Evolutionary conservation across 1,139 yeast genomes (phyloP), one percentile per base, ranked within the genome.

Genomic region (Chernovozyma aurita): DNA sequence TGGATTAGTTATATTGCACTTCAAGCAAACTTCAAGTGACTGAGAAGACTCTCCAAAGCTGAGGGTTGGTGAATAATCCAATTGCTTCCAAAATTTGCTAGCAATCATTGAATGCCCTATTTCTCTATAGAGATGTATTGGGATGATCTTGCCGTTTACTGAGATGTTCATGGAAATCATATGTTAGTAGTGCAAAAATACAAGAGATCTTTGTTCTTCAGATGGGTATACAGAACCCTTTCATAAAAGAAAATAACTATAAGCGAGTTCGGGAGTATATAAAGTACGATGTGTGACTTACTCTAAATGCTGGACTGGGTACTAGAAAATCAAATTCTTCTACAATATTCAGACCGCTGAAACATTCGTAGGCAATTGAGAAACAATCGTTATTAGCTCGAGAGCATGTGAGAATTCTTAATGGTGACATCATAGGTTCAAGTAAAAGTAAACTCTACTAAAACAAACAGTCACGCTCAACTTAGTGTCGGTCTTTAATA

Each of bases 1-100:
- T 14, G 53, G 45, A 8, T 44, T 41, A 32, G 55, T 53, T 21
- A 49, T 41, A 14, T 43, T 38, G 42, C 65, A 60, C 13, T 45
- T 44, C 9, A 60, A 46, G 3, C 32, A 33, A 12, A 61, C 33
- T 18, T 31, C 38, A 33, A 50, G 41, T 7, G 22, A 4, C 40
- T 28, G 13, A 41, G 31, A n/a, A 36, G 31, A 6, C 32, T 31
- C 1, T 40, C 39, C 4, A 39, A 41, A 1, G 9, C 6, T 9
- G 6, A 7, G 6, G 22, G 22, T 20, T 7, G 22, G 22, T 14
- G 34, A 34, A 34, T 53, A 58, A 4, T 40, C 50, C 3, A 55
- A 40, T 8, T 41, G 30, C 8, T 37, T 24, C 62, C 61, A 59
- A 25, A 50, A 31, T 3, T 35, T 28, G 9, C 48, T 31, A 8